phyloP scores from a whole-genome alignment of 768 basidiomycete genomes.

The Trametes meyenii region DNA sequence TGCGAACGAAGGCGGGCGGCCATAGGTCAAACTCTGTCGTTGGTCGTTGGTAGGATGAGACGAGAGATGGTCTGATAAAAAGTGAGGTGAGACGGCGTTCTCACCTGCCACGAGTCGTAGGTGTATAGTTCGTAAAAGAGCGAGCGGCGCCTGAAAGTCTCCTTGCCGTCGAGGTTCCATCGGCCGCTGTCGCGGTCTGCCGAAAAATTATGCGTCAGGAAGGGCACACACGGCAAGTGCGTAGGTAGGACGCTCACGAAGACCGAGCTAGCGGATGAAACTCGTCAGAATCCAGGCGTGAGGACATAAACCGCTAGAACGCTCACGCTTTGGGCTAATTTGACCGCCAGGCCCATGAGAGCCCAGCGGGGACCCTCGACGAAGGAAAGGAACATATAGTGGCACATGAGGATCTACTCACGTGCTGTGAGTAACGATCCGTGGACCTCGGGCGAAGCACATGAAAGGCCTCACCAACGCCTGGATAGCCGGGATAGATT shows the following conservation, averaged over 20 bases:
- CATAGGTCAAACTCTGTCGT: conserved; percentile 67
- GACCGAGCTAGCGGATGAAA: conserved; percentile 51
- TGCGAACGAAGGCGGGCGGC: conserved; percentile 68
- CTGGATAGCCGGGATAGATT: conserved; percentile 64
- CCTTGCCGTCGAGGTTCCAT: conserved; percentile 59
- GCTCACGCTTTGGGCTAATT: conserved; percentile 68
- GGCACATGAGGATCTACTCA: conserved; percentile 56
- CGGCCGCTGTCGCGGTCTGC: conserved; percentile 69
- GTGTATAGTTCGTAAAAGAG: conserved; percentile 68
- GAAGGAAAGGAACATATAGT: conserved; percentile 49
- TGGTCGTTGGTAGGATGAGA: conserved; percentile 11
- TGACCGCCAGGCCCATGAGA: conserved; percentile 70
- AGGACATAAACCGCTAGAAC: conserved; percentile 19
- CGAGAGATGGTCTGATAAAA: background rate
- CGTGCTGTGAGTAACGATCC: conserved; percentile 31
- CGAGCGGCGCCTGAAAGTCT: conserved; percentile 60
- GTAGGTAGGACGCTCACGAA: conserved; percentile 51
- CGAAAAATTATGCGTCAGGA: background rate
- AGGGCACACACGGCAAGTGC: background rate
- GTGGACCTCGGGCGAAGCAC: conserved; percentile 31
- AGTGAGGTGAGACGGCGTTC: conserved; percentile 12
- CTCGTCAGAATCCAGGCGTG: conserved; percentile 17
- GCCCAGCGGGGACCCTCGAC: conserved; percentile 66
- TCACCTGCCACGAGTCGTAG: conserved; percentile 73
- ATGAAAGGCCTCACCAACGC: conserved; percentile 51